Evolutionary conservation across 2,329 filamentous ascomycete species (phyloP), one percentile per base, ranked within the genome.

Genomic region (Waltergamsia citrina): DNA sequence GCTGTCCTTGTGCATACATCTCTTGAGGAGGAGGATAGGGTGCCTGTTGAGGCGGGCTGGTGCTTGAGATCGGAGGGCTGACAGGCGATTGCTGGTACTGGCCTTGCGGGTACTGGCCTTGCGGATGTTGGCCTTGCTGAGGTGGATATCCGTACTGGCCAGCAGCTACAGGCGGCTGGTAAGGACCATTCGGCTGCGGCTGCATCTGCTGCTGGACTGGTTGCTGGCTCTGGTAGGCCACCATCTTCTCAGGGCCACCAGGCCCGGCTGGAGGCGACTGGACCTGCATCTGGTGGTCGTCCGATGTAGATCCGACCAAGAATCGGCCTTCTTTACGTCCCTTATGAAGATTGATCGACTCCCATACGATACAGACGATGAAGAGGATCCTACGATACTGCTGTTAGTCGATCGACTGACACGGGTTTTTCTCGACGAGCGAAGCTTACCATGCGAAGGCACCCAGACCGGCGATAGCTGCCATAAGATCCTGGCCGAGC

Each of bases 391-490:
- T 63, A 23, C n/a, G 6, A 4, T 19, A 12, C 7, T 30, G 17
- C 4, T 3, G 31, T 41, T 30, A 47, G 41, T 22, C 18, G 38
- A 16, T 15, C 8, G 10, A 10, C 5, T 5, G 3, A n/a, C 12
- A 10, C 5, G 14, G 5, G 12, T 10, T 14, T 10, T 29, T 7
- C 15, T 7, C 10, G 21, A 12, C 7, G 20, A 15, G 25, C 7
- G 18, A n/a, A n/a, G 48, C 58, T 46, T 41, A 63, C 60, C 62
- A 59, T 35, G 60, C 42, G 4, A 69, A 37, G 12, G 65, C 65
- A 16, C 61, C 62, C 2, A 69, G 30, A 7, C 60, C 63, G 3
- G 65, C 64, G 7, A 62, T 50, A 6, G 54, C 59, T 11, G 58
- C 52, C 33, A 67, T 45, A 36, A 57, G 43, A 14, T 41, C 51